Base-by-base conservation (phyloP, 208 protist species). In the Acanthamoeba rhysodes region DNA sequence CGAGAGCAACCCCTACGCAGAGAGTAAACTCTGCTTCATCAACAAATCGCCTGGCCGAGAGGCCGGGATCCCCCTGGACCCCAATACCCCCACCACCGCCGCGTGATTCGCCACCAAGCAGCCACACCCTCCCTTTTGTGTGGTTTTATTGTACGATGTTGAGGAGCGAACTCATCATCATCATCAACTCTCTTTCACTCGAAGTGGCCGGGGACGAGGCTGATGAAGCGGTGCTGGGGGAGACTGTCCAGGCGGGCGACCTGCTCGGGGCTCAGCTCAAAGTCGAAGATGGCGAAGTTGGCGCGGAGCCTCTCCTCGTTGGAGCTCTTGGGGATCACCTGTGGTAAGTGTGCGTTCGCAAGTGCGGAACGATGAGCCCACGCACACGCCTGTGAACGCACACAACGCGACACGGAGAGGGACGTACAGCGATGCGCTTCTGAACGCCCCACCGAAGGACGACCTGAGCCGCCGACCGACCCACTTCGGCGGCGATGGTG, bases 251-350 rank as follows among this genome's bases (percentile, higher is more conserved):
- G 96, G 48, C 45, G 34, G 27, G 85, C 57, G 96, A 99, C 97
- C 29, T 99, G 98, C 29, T 97, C 96, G 37, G 97, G 94, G 4
- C 92, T 92, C 18, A 99, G 95, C 84, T 97, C 78, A 96, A 99
- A 99, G 95, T 98, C 96, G 87, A 98, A 98, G 2, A 99, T 94
- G 82, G 97, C 84, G 24, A 98, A 96, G 96, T 99, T 99, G 93
- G 99, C 92, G n/a, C 84, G 92, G 72, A 99, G 99, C 82, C 98
- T 97, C 20, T 97, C 96, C 87, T 95, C 78, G 57, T 98, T 97
- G 45, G 82, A 97, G 7, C 97, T 98, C 96, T 99, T 99, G 48
- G 98, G 98, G 78, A 99, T 98, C 12, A 88, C 50, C 80, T 88
- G 80, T 7, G 59, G 55, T 59, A 12, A 24, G 24, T 7, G 7